These are phyloP conservation scores for Scedosporium aurantiacum DNA, from an alignment of 2,329 filamentous ascomycete genomes.

Conservation along the genomic window DNA sequence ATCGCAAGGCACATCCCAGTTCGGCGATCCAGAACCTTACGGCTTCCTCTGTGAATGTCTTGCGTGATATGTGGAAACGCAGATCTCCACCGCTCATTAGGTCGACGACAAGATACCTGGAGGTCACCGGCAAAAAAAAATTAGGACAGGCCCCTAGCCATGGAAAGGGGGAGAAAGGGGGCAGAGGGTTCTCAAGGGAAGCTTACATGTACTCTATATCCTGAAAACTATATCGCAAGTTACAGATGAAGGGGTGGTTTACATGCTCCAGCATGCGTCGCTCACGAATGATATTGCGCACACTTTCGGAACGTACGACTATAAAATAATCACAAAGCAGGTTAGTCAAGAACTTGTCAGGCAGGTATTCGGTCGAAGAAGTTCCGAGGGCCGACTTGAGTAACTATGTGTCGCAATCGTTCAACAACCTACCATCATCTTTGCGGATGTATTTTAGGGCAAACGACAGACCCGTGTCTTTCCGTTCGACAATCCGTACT, in stretches of 20 bases:
- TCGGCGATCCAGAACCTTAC: conserved; percentile 96
- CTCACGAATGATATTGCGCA: conserved; percentile 96
- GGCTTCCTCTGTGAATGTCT: conserved; percentile 95
- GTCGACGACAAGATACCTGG: conserved; percentile 94
- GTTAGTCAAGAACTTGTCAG: neutral
- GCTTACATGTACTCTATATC: conserved; percentile 95
- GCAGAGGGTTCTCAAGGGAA: neutral
- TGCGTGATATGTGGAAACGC: conserved; percentile 93
- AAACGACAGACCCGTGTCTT: conserved; percentile 88
- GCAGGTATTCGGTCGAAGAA: neutral
- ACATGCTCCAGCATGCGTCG: conserved; percentile 95
- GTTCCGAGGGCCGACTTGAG: neutral
- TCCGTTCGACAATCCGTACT: conserved; percentile 94
- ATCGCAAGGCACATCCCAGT: conserved; percentile 79
- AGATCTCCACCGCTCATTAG: conserved; percentile 96
- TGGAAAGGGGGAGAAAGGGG: neutral
- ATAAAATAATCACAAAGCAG: conserved; percentile 9
- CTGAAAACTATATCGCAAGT: conserved; percentile 96
- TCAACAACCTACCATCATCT: conserved; percentile 69
- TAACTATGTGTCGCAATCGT: neutral
- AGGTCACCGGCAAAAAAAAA: conserved; percentile 28
- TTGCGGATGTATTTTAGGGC: conserved; percentile 97
- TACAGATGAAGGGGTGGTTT: conserved; percentile 96
- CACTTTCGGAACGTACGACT: conserved; percentile 96
- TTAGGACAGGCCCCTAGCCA: conserved; percentile 11